Evolutionary conservation across 2,329 filamentous ascomycete genomes (phyloP), one percentile per base, ranked within the genome.

Genomic region (Pseudonectria buxi): DNA sequence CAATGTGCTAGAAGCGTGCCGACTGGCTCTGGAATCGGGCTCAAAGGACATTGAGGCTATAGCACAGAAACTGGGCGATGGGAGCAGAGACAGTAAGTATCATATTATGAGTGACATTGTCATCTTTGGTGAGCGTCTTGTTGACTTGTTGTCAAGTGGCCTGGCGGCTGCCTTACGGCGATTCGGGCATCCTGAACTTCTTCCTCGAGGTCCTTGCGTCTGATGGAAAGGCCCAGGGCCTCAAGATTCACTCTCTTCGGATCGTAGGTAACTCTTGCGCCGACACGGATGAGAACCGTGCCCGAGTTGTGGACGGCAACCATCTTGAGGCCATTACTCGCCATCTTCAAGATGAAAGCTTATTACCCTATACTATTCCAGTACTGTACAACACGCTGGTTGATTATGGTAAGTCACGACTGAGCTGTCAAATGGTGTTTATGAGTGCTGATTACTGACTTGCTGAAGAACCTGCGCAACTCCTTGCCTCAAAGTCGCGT

Each of bases 311-410:
- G 4, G 59, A 67, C 1, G 65, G 67, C 11, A 65, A 65, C 30
- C 63, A 66, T 15, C 50, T 81, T 10, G 48, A 58, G 3, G 56
- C 61, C 24, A 62, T 82, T 36, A 67, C 75, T 24, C 46, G 57
- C 3, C 62, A 74, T 25, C 55, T 81, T 7, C 45, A 58, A 11
- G 55, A 74, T 26, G 66, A 74, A 32, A 54, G 58, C 0, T 45
- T 79, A 13, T 55, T 77, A 7, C 56, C 64, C 0, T 74, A 75
- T 50, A 65, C 67, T 25, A 68, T 81, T 27, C 73, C 76, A 0
- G 78, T 81, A 7, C 57, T 81, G 4, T 78, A 72, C 55, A 82
- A 82, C 49, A 65, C 79, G 31, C 69, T 76, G 36, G 68, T 81
- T 11, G 78, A 82, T 51, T 81, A 78, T 50, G 74, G 76, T 80